Evolutionary conservation across 2,329 filamentous ascomycete species (phyloP).

Genomic region (Sclerotinia spermophila): DNA sequence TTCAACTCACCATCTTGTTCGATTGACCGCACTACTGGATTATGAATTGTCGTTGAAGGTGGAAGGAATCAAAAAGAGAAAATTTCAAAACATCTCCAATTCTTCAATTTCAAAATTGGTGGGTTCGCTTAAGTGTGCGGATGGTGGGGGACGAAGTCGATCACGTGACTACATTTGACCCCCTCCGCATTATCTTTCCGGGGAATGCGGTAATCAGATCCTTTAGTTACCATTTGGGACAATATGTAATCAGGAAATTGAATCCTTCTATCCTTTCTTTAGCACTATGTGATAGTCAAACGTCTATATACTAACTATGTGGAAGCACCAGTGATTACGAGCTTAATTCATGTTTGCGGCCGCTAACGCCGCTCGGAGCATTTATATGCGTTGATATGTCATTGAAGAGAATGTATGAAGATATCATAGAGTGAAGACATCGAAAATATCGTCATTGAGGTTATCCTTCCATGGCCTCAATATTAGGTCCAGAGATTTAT

Average conservation of each 20-base stretch:
- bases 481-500: background rate
- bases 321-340: background rate
- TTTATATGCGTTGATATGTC: background rate
- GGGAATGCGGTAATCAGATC: background rate
- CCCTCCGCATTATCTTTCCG: background rate
- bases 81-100: conserved; percentile 6
- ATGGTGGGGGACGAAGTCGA: conserved; percentile 16
- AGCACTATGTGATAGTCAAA: background rate
- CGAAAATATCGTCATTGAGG: background rate
- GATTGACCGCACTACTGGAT: conserved; percentile 39
- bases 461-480: background rate
- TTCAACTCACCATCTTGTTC: conserved; percentile 68
- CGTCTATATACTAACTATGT: background rate
- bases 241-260: background rate
- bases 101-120: conserved; percentile 11
- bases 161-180: background rate
- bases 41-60: conserved; percentile 42
- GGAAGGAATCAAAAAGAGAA: conserved; percentile 22
- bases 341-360: background rate
- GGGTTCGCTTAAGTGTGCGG: conserved; percentile 5
- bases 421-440: background rate
- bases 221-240: background rate
- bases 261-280: background rate
- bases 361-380: background rate
- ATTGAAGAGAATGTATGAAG: background rate